phyloP scores from a whole-genome alignment of 352 stramenopile species.

The Chrysophaeum taylorii region DNA sequence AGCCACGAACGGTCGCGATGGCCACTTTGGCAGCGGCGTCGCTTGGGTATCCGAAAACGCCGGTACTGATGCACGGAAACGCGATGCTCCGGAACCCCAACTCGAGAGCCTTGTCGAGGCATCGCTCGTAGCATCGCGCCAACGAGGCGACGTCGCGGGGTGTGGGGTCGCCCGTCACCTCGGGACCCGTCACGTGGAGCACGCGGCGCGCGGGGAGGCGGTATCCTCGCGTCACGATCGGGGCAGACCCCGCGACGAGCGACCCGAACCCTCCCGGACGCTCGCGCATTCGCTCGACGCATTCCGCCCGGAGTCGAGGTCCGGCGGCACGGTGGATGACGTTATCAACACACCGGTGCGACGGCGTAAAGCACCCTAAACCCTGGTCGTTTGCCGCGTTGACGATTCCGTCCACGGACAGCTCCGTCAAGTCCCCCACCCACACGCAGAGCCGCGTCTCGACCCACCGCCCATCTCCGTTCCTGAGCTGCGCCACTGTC shows the following conservation, averaged over 20 bases:
- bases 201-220: slow-evolving; percentile 44
- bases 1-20: slow-evolving; percentile 41
- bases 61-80: slow-evolving; percentile 57
- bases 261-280: neutral
- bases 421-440: slow-evolving; percentile 55
- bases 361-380: slow-evolving; percentile 56
- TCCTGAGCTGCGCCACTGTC: too few species aligned
- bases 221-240: slow-evolving; percentile 53
- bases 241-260: slow-evolving; percentile 29
- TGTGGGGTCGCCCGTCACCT: too few species aligned
- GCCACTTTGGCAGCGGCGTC: slow-evolving; percentile 44
- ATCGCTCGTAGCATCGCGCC: too few species aligned
- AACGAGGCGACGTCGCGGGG: too few species aligned
- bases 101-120: too few species aligned
- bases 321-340: slow-evolving; percentile 54
- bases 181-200: slow-evolving; percentile 52
- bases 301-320: slow-evolving; percentile 46
- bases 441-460: too few species aligned
- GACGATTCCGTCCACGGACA: slow-evolving; percentile 50
- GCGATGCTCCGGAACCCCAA: slow-evolving; percentile 35
- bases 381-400: slow-evolving; percentile 54
- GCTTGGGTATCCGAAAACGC: slow-evolving; percentile 53
- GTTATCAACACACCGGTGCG: slow-evolving; percentile 59
- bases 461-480: too few species aligned
- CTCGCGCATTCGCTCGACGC: slow-evolving; percentile 39